These are phyloP conservation scores for Styphnolobium japonicum DNA, from an alignment of 306 rosid species.

Conservation along the genomic window DNA sequence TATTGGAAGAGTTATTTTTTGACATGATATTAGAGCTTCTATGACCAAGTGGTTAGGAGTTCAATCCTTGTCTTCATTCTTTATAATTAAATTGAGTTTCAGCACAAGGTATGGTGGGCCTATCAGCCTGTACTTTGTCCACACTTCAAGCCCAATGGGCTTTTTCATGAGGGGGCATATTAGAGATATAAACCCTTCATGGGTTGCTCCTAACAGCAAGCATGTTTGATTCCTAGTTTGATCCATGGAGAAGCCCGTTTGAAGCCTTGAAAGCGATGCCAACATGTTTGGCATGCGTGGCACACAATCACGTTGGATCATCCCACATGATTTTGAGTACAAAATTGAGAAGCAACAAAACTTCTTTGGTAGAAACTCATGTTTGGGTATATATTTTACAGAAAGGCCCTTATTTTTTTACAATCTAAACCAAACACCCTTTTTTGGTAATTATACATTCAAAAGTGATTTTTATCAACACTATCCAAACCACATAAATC, in stretches of 20 bases:
- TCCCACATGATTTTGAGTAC: neutral
- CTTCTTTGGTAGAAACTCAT: neutral
- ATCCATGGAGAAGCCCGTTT: neutral
- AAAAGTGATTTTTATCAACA: neutral
- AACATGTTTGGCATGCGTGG: neutral
- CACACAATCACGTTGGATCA: neutral
- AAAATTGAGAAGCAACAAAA: neutral
- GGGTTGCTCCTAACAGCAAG: neutral
- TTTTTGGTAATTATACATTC: neutral
- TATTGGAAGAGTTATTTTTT: neutral
- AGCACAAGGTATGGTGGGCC: neutral
- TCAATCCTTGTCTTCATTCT: neutral
- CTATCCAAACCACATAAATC: neutral
- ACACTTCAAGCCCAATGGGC: neutral
- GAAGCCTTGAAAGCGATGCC: neutral
- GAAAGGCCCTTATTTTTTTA: neutral
- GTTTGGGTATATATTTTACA: neutral
- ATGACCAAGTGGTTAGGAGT: neutral
- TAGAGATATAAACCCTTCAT: neutral
- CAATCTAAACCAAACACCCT: neutral
- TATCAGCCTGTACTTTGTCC: neutral
- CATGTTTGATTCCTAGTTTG: neutral
- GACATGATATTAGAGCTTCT: neutral
- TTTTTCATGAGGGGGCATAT: neutral
- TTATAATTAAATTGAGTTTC: neutral